Base-by-base conservation (phyloP, 495 filamentous ascomycete genomes). In the Hypoxylon crocopeplum region DNA sequence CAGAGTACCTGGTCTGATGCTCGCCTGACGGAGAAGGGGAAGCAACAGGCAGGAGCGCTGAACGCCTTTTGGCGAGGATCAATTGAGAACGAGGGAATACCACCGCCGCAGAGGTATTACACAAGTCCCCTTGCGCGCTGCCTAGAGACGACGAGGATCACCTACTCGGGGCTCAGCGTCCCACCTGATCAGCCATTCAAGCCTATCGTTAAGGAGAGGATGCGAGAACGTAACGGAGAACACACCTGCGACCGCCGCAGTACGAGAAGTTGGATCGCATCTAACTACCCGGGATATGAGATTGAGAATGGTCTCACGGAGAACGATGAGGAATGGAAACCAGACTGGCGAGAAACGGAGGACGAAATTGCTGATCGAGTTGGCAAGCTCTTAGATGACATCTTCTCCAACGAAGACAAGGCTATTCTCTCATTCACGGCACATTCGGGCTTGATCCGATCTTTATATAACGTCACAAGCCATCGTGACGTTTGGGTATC, bases 231-330 rank as follows among this genome's bases (percentile, higher is more conserved):
- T 1, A 83, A 92, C 49, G 84, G 84, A 37, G 77, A 86, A 38
- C 91, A 94, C 67, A 93, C 91, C 6, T 96, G 91, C 69, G 90
- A 96, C 68, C 82, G 86, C 11, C 81, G 91, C 1, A 78, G 79
- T 45, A 78, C 58, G 20, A 81, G 80, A 44, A 73, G 75, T 2
- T 82, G 78, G 50, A 91, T 96, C 59, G 64, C 72, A 4, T 37
- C 66, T 10, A 70, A 72, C 13, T 90, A 85, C 62, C 88, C 88
- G 0, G 38, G 29, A 5, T 92, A 81, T 71, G 64, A 20, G 1
- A 82, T 92, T 42, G 91, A 92, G 57, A 40, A 70, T 0, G 81
- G 82, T 1, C 88, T 96, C 60, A 66, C 75, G 0, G 86, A 89
- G 48, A 55, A 74, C 4, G 89, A 92, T 66, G 67, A 77, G 54